A percentile compares a stretch with the other conserved stretches of the same genome.
These are phyloP conservation scores for Verticillium longisporum DNA, from an alignment of 2,329 filamentous ascomycete species.

Conservation along the genomic window DNA sequence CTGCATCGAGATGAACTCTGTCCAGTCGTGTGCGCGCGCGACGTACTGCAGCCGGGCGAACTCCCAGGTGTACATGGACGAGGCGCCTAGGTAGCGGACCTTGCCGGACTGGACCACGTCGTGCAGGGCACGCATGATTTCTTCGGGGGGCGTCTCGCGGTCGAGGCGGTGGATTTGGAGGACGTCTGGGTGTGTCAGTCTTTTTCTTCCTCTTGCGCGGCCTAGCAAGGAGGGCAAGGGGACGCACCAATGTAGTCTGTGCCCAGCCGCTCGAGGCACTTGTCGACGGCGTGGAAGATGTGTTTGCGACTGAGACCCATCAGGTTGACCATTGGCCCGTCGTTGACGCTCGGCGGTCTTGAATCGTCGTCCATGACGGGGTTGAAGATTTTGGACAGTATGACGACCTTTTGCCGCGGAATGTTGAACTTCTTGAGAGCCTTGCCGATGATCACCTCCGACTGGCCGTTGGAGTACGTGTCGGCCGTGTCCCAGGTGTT, in stretches of 20 bases:
- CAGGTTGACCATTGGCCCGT: conserved; percentile 24
- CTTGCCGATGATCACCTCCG: conserved; percentile 59
- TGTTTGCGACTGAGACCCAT: conserved; percentile 55
- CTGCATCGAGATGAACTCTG: conserved; percentile 54
- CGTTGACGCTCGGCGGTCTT: conserved; percentile 27
- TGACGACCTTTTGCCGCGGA: conserved; percentile 55
- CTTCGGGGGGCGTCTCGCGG: conserved; percentile 40
- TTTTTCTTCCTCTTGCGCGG: not conserved
- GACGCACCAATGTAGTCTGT: conserved; percentile 39
- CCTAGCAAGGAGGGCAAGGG: not conserved
- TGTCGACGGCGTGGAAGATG: conserved; percentile 59
- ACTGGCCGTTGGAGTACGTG: conserved; percentile 54
- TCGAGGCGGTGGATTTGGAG: conserved; percentile 57
- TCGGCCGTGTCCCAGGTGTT: conserved; percentile 46
- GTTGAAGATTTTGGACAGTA: conserved; percentile 48
- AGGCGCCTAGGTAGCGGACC: conserved; percentile 27
- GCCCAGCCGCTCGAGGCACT: conserved; percentile 44
- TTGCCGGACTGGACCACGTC: conserved; percentile 51
- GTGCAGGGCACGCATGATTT: conserved; percentile 55
- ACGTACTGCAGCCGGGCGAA: conserved; percentile 17
- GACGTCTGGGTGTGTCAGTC: conserved; percentile 31
- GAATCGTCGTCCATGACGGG: conserved; percentile 32
- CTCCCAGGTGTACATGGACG: conserved; percentile 19
- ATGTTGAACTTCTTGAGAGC: conserved; percentile 58
- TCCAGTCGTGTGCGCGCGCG: conserved; percentile 37